phyloP scores from a whole-genome alignment of 2,329 filamentous ascomycete species.

The Diaporthe ilicicola region DNA sequence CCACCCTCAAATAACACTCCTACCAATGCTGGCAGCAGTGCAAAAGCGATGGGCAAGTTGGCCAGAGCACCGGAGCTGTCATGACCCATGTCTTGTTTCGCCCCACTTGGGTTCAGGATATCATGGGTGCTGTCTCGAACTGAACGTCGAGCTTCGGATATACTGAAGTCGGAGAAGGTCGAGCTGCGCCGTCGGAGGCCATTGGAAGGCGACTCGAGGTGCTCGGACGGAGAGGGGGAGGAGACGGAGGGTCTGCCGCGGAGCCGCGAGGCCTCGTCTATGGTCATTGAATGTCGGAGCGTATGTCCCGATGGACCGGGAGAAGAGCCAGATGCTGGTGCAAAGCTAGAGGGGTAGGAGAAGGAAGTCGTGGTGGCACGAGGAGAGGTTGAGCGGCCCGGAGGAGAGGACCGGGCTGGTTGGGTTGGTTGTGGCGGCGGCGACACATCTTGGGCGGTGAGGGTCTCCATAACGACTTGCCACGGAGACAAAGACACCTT shows the following conservation, averaged over 20 bases:
- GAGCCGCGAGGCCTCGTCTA: conserved; percentile 44
- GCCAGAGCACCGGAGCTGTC: conserved; percentile 75
- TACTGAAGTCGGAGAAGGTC: conserved; percentile 78
- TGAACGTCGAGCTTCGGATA: conserved; percentile 71
- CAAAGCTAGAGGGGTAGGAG: conserved; percentile 8
- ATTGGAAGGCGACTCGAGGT: conserved; percentile 38
- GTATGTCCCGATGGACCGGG: conserved; percentile 45
- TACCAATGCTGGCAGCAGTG: conserved; percentile 84
- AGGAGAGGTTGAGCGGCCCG: conserved; percentile 19
- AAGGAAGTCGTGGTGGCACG: conserved; percentile 23
- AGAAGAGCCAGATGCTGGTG: background rate
- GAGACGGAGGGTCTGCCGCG: conserved; percentile 38
- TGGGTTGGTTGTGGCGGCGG: conserved; percentile 12
- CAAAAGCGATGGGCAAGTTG: conserved; percentile 82
- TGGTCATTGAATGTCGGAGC: conserved; percentile 52
- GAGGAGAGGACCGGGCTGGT: conserved; percentile 14
- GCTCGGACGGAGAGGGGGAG: conserved; percentile 38
- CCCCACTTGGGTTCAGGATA: conserved; percentile 64
- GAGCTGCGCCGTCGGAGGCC: conserved; percentile 72
- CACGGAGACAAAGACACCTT: conserved; percentile 1
- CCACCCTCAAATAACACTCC: conserved; percentile 88
- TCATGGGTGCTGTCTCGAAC: conserved; percentile 73
- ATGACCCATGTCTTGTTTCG: conserved; percentile 47
- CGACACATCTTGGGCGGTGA: conserved; percentile 7
- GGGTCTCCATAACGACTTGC: conserved; percentile 20